Evolutionary conservation across 169 alveolate species (phyloP).

Genomic region (Perkinsus marinus): DNA sequence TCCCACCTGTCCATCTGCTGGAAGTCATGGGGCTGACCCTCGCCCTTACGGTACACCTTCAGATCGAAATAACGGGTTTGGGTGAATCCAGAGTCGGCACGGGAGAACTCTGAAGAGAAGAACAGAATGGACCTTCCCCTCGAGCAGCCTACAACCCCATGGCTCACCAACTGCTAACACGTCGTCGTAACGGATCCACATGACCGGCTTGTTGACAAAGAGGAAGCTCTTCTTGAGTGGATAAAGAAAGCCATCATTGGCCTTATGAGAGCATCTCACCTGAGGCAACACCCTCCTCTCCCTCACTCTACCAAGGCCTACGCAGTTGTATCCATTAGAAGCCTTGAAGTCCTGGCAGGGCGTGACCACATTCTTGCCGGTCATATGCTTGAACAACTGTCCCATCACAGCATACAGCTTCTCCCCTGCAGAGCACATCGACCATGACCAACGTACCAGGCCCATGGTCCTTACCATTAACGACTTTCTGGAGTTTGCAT

Average conservation of each 20-base stretch:
- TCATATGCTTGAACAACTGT: not conserved
- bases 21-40: slow-evolving; percentile 46
- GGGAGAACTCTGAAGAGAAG: slow-evolving; percentile 45
- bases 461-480: not conserved
- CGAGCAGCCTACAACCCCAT: not conserved
- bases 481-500: not conserved
- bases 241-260: slow-evolving; percentile 64
- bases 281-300: not conserved
- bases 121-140: not conserved
- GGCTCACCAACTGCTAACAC: slow-evolving; percentile 12
- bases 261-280: slow-evolving; percentile 62
- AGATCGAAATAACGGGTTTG: slow-evolving; percentile 58
- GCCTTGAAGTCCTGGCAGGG: slow-evolving; percentile 29
- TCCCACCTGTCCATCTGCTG: not conserved
- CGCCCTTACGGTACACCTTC: slow-evolving; percentile 23
- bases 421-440: not conserved
- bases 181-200: slow-evolving; percentile 48
- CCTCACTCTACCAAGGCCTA: not conserved
- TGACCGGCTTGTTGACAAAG: slow-evolving; percentile 63
- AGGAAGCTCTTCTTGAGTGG: slow-evolving; percentile 55
- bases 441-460: not conserved
- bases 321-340: slow-evolving; percentile 32
- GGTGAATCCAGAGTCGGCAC: slow-evolving; percentile 39
- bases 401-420: not conserved
- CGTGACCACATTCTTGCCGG: not conserved